Evolutionary conservation across 2,329 filamentous ascomycete species (phyloP).

Genomic region (Ophioceras dolichostomum): DNA sequence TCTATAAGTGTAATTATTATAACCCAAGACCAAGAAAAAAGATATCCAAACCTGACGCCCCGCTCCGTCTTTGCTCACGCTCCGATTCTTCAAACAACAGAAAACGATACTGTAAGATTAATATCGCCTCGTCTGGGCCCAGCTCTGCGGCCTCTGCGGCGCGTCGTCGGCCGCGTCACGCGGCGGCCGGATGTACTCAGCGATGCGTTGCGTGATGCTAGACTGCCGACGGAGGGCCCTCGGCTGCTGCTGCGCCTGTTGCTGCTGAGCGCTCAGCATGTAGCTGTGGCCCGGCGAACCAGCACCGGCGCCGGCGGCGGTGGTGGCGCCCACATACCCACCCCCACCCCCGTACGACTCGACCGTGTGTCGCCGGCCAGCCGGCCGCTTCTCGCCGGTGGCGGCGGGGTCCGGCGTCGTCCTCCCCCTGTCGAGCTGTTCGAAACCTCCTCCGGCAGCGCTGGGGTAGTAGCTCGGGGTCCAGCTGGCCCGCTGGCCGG

Average conservation of each 20-base stretch:
- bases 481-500: constrained; percentile 7
- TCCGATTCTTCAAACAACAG: not conserved
- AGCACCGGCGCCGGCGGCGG: too few relatives aligned
- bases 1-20: too few relatives aligned
- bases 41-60: too few relatives aligned
- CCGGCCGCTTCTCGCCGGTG: too few relatives aligned
- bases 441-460: constrained; percentile 1
- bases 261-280: not conserved
- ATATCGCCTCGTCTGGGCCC: not conserved
- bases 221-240: constrained; percentile 11
- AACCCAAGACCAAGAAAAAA: too few relatives aligned
- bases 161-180: constrained; percentile 2
- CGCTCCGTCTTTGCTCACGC: not conserved
- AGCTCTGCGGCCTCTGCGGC: not conserved
- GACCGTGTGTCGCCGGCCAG: too few relatives aligned
- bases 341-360: too few relatives aligned
- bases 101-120: not conserved
- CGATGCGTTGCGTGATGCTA: constrained; percentile 32
- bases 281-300: too few relatives aligned
- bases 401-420: too few relatives aligned
- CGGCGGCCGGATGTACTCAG: constrained; percentile 25
- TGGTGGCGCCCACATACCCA: not conserved
- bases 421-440: too few relatives aligned
- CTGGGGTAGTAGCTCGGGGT: constrained; percentile 4
- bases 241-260: constrained; percentile 2